phyloP scores from a whole-genome alignment of 129 eudicot genomes.

The Flaveria brownii region DNA sequence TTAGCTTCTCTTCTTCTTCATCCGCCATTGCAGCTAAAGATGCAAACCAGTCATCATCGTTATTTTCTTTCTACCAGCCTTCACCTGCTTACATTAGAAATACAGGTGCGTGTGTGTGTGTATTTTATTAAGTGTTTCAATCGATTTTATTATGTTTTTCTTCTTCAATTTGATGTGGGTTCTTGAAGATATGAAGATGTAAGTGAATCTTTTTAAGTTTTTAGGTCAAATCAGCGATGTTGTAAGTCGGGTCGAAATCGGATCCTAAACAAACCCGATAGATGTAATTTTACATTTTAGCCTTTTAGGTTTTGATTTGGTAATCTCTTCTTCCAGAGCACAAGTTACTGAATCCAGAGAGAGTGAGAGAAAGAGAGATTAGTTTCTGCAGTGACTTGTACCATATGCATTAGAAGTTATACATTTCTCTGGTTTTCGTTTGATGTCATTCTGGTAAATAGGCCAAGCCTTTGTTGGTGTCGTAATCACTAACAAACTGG shows the following conservation, averaged over 20 bases:
- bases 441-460: neutral
- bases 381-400: constrained; percentile 25
- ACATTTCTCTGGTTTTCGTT: neutral
- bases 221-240: too few relatives aligned
- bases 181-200: too few relatives aligned
- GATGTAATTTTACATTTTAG: neutral
- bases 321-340: too few relatives aligned
- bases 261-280: constrained; percentile 26
- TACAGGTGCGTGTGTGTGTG: constrained; percentile 32
- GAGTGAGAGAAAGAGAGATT: neutral
- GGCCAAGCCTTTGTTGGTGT: neutral
- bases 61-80: constrained; percentile 45
- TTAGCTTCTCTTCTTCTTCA: constrained; percentile 54
- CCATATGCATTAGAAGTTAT: constrained; percentile 14
- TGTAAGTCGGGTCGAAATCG: constrained; percentile 1
- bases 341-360: neutral
- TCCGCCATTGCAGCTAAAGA: constrained; percentile 22
- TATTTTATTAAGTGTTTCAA: neutral
- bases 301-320: constrained; percentile 1
- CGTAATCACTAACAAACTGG: neutral
- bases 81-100: constrained; percentile 42
- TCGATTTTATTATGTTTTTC: neutral
- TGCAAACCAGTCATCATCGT: constrained; percentile 28
- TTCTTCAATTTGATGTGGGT: neutral
- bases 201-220: too few relatives aligned